Evolutionary conservation across 306 rosid species (phyloP), one percentile per base, ranked within the genome.

Genomic region (Lotus japonicus): DNA sequence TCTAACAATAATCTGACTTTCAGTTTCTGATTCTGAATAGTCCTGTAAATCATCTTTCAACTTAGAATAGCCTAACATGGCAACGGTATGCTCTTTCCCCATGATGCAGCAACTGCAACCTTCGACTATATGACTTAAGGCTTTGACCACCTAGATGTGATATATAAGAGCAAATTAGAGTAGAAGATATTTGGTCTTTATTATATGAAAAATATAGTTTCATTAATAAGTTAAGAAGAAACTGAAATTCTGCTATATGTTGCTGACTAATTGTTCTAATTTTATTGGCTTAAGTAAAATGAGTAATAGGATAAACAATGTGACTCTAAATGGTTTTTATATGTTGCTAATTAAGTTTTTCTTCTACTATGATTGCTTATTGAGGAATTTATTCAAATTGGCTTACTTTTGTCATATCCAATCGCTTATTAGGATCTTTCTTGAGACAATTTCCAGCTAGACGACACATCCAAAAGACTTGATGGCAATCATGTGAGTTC

Each of bases 381-480:
- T 31, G 7, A 2, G 36, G 5, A 31, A 31, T 31, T 31, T 31
- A 31, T 5, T 5, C 36, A 31, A 5, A 31, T 31, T 31, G 36
- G 36, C 72, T 44, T 62, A 90, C 97, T 70, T 15, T 65, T 33
- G 19, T 79, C 88, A 90, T 90, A 26, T 80, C 4, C 58, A 82
- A 50, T 72, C 97, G 72, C 72, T 86, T 84, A 7, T 39, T 57
- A 68, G 97, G 92, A 77, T 90, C 88, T 54, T 72, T 81, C 16
- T 50, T 54, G 16, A 90, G 86, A 69, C 97, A 90, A 78, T 77
- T 84, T 64, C 81, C 92, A 3, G 85, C 92, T 14, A 80, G 50
- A 45, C 81, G 87, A 60, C 79, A 82, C 88, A 90, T 72, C 95
- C 87, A 88, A 76, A 50, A 71, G 18, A 88, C 86, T 72, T 88